Evolutionary conservation across 441 rosid genomes (phyloP).

Genomic region (Capsella rubella): DNA sequence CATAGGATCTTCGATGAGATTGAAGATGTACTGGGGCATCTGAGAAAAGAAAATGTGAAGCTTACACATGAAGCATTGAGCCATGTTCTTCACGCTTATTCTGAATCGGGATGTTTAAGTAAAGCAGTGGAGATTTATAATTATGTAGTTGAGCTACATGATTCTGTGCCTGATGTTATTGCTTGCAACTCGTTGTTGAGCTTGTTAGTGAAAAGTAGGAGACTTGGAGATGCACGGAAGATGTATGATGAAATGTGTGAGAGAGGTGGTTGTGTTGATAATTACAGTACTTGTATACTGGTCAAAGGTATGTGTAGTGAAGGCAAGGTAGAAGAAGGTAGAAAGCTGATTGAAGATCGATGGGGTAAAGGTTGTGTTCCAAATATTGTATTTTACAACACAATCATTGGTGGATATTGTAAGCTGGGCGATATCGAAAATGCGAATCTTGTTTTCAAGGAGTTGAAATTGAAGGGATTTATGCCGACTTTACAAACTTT

Average conservation of each 20-base stretch:
- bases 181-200: slow-evolving; percentile 76
- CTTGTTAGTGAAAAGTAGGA: slow-evolving; percentile 48
- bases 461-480: slow-evolving; percentile 74
- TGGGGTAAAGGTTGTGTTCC: slow-evolving; percentile 90
- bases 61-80: slow-evolving; percentile 73
- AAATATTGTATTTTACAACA: slow-evolving; percentile 77
- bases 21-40: slow-evolving; percentile 49
- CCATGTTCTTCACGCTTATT: slow-evolving; percentile 56
- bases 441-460: slow-evolving; percentile 60
- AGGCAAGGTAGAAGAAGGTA: slow-evolving; percentile 72
- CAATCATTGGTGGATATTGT: slow-evolving; percentile 75
- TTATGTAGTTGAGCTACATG: slow-evolving; percentile 42
- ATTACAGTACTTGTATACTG: slow-evolving; percentile 73
- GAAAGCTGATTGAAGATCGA: slow-evolving; percentile 63
- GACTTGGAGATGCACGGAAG: slow-evolving; percentile 54
- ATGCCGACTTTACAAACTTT: slow-evolving; percentile 73
- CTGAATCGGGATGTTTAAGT: slow-evolving; percentile 57
- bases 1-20: slow-evolving; percentile 57
- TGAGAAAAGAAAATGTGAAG: slow-evolving; percentile 53
- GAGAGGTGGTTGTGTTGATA: slow-evolving; percentile 60
- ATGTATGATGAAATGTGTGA: slow-evolving; percentile 70
- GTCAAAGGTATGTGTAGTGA: slow-evolving; percentile 71
- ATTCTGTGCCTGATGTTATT: slow-evolving; percentile 58
- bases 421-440: slow-evolving; percentile 55
- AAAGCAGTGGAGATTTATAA: slow-evolving; percentile 65